These are phyloP conservation scores for Aschersonia sp. DNA, from an alignment of 2,329 filamentous ascomycete species.

Conservation along the genomic window DNA sequence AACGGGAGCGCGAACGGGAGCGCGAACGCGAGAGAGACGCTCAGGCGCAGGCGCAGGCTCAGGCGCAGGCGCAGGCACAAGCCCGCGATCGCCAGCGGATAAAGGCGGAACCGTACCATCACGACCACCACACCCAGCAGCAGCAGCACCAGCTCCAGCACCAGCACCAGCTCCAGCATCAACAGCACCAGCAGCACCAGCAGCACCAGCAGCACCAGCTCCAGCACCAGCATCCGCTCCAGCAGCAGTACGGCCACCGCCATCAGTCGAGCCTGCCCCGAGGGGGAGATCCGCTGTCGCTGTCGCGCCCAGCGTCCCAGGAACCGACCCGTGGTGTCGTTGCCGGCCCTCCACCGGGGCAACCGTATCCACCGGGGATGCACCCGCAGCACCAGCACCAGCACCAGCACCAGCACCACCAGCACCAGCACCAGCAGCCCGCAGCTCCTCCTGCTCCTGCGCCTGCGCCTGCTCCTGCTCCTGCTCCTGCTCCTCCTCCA, in stretches of 20 bases:
- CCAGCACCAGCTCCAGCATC: constrained; percentile 20
- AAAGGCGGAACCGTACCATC: constrained; percentile 36
- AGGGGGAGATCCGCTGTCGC: constrained; percentile 24
- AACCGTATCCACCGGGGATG: constrained; percentile 13
- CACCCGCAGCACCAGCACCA: constrained; percentile 15
- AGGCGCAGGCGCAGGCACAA: no score
- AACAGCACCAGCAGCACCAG: no score
- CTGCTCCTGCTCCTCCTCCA: background rate
- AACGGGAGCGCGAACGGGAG: constrained; percentile 8
- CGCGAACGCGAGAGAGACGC: constrained; percentile 3
- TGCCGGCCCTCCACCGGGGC: constrained; percentile 14
- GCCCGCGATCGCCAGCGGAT: constrained; percentile 11
- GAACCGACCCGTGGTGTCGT: constrained; percentile 23
- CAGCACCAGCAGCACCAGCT: no score
- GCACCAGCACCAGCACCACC: no score
- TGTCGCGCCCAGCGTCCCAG: constrained; percentile 23
- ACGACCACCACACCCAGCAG: constrained; percentile 1
- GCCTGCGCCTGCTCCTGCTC: constrained; percentile 9
- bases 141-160: constrained; percentile 6
- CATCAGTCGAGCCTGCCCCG: constrained; percentile 23
- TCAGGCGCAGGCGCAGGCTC: constrained; percentile 1
- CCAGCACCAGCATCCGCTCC: constrained; percentile 6
- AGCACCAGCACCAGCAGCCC: constrained; percentile 5
- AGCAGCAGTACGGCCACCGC: constrained; percentile 24
- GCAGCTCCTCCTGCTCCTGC: constrained; percentile 9